Base-by-base conservation (phyloP, 192 early-diverging fungal species). In the Coemansia asiatica region DNA sequence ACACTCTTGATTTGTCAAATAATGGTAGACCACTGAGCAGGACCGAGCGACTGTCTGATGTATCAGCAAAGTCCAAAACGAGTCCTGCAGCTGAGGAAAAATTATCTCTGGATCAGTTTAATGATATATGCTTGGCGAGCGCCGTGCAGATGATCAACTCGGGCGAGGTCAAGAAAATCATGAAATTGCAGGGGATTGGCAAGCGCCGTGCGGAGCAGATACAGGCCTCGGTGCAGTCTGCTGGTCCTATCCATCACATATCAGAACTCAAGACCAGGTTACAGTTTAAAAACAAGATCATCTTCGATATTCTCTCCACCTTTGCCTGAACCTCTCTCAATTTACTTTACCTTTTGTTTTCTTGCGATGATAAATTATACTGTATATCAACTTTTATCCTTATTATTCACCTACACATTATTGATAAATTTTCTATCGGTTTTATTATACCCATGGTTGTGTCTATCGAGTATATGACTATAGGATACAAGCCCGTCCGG, bases 141-240 rank as follows among this genome's bases (percentile, higher is more conserved):
- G 78, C 78, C 2, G 70, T 87, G 64, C 75, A 82, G 56, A 76
- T 87, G 60, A 74, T 88, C 61, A 88, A 88, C 51, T 76, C 76
- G 44, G 80, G 72, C 25, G 77, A 80, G 19, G 67, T 83, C 22
- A 85, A 83, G 53, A 72, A 74, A 48, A 79, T 88, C 22, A 84
- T 75, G 70, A 75, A 76, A 50, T 65, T 88, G 12, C 83, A 85
- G 57, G 83, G 82, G 13, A 85, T 88, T 33, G 87, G 87, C 35
- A 84, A 85, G 63, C 82, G 84, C 7, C 78, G 87, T 6, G 87
- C 87, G 2, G 77, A 83, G 69, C 79, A 82, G 60, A 88, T 88
- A 26, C 69, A 83, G 21, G 82, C 63, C 12, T 72, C 66, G 9
- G 70, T 85, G n/a, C 66, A 71, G 13, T 36, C 31, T 1, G 44